A percentile compares a stretch with the other conserved stretches of the same genome.
Conservation (phyloP, 306 rosid genomes). For the Clitoria ternatea region DNA sequence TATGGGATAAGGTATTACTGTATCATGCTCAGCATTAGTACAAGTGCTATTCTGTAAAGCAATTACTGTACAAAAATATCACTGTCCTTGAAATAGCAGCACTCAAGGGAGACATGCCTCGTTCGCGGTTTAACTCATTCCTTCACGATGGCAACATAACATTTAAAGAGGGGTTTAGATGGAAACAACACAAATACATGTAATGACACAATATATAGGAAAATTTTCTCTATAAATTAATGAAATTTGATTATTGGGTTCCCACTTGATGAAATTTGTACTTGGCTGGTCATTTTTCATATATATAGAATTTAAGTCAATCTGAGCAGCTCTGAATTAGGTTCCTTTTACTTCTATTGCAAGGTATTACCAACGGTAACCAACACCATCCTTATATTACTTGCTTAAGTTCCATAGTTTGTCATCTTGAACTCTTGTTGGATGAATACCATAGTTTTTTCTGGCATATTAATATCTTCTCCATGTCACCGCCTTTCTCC, state of each 20-base stretch:
- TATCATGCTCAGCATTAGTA: slow-evolving; percentile 5
- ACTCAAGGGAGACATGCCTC: background rate
- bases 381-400: slow-evolving; percentile 24
- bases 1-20: background rate
- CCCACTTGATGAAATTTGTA: slow-evolving; percentile 34
- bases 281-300: slow-evolving; percentile 18
- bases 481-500: slow-evolving; percentile 48
- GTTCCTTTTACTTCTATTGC: slow-evolving; percentile 36
- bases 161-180: too few species aligned
- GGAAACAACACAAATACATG: too few species aligned
- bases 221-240: slow-evolving; percentile 38
- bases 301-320: slow-evolving; percentile 27
- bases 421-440: slow-evolving; percentile 46
- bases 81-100: background rate
- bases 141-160: background rate
- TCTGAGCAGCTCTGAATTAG: slow-evolving; percentile 24
- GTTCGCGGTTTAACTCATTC: background rate
- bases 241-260: slow-evolving; percentile 53
- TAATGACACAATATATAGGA: slow-evolving; percentile 23
- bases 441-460: slow-evolving; percentile 87
- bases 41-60: background rate
- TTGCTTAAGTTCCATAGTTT: slow-evolving; percentile 6
- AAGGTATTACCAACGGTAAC: slow-evolving; percentile 6
- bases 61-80: background rate
- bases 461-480: slow-evolving; percentile 84